Base-by-base conservation (phyloP, 768 basidiomycete species). In the Epithele typhae region DNA sequence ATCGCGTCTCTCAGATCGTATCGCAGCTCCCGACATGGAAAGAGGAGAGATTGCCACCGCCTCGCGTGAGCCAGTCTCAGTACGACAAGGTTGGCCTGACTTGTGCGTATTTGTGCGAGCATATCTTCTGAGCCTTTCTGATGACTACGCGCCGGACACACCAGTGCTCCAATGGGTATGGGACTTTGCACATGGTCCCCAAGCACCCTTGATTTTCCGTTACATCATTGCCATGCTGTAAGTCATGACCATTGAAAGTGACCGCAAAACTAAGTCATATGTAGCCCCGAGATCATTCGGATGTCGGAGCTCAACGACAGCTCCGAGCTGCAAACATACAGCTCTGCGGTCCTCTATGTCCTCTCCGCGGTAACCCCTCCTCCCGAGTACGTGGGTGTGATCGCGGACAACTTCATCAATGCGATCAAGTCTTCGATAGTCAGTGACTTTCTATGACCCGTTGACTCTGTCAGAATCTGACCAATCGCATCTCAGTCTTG, bases 271-370 rank as follows among this genome's bases (percentile, higher is more conserved):
- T 14, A 30, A 30, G 8, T 30, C 27, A 51, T 30, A 47, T 34
- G 4, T 59, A 93, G 91, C 61, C 90, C 90, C 30, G 89, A 91
- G 63, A 85, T 92, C 48, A 76, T 94, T 59, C 83, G 81, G 51
- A 90, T 95, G 85, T 83, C 90, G 45, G 92, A 95, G 59, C 75
- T 94, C 46, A 92, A 85, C 59, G 92, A 95, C 59, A 84, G 75
- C 63, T 72, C 82, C 7, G 92, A 94, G 47, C 64, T 95, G 47
- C 90, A 92, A 62, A 73, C 78, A 24, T 88, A 88, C 57, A 85
- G 88, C 54, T 81, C 84, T 38, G 83, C 82, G 4, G 83, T 92
- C 10, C 68, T 94, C 37, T 87, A 89, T 54, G 80, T 90, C 48
- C 71, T 94, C 40, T 92, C 91, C 14, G 86, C 85, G 3, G 76